Percentiles rank a stretch among this genome's conserved stretches.
These are phyloP conservation scores for Stentor coeruleus DNA, from an alignment of 73 alveolate species.

Conservation along the genomic window DNA sequence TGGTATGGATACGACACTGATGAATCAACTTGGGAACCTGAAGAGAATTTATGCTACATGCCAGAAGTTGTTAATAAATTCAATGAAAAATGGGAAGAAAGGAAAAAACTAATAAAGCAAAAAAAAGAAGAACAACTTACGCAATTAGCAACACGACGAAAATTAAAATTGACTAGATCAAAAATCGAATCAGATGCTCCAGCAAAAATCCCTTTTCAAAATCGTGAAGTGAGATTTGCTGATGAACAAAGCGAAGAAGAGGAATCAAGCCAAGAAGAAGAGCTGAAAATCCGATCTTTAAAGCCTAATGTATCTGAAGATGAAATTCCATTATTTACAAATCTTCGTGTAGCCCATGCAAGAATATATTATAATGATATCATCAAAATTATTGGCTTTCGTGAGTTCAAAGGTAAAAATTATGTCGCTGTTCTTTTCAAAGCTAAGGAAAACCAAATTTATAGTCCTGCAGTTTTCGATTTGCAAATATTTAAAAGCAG, in stretches of 20 bases:
- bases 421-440: neutral
- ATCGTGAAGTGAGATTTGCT: no score
- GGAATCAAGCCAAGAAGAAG: neutral
- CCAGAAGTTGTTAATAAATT: slow-evolving; percentile 1
- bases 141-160: neutral
- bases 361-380: neutral
- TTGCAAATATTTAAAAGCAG: neutral
- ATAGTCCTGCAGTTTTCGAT: neutral
- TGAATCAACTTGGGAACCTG: slow-evolving; percentile 29
- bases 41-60: neutral
- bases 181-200: neutral
- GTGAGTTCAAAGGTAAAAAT: neutral
- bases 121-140: slow-evolving; percentile 13
- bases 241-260: neutral
- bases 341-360: neutral
- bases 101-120: neutral
- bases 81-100: slow-evolving; percentile 19
- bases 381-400: neutral
- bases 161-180: neutral
- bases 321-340: no score
- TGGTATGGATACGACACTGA: slow-evolving; percentile 25
- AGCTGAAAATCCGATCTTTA: neutral
- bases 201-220: neutral
- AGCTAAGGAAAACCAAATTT: neutral
- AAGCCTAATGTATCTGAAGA: no score